These are phyloP conservation scores for Mycena leptocephala DNA, from an alignment of 768 basidiomycete genomes.

Conservation along the genomic window DNA sequence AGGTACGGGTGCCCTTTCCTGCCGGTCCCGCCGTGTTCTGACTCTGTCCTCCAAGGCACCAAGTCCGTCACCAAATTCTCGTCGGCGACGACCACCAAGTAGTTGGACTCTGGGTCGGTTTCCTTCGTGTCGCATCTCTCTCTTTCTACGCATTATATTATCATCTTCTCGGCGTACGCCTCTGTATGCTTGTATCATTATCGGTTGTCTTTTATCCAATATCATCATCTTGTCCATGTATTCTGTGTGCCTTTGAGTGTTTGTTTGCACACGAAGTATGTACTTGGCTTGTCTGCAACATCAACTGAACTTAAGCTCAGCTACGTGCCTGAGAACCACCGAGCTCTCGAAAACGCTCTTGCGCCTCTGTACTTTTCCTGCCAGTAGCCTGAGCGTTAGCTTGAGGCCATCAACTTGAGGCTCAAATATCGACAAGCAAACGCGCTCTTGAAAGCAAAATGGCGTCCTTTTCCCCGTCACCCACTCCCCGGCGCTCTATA, in stretches of 20 bases:
- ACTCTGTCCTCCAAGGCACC: conserved; percentile 17
- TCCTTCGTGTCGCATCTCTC: background rate
- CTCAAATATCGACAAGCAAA: conserved; percentile 21
- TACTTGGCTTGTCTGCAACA: background rate
- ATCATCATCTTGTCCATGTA: conserved; percentile 32
- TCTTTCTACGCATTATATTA: conserved; percentile 31
- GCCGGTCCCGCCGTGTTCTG: background rate
- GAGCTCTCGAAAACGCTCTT: background rate
- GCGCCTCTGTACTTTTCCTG: background rate
- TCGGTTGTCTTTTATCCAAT: conserved; percentile 14
- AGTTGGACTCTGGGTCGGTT: conserved; percentile 3
- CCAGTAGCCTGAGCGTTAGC: too few relatives aligned
- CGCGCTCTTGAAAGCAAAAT: conserved; percentile 49
- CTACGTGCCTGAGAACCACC: too few relatives aligned
- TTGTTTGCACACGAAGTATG: background rate
- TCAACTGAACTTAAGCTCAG: background rate
- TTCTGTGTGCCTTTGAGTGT: background rate
- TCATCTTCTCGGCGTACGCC: conserved; percentile 20
- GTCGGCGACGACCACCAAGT: conserved; percentile 58
- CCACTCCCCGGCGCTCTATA: conserved; percentile 71
- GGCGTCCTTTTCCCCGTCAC: conserved; percentile 76
- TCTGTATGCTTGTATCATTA: conserved; percentile 33
- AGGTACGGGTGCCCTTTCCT: conserved; percentile 62
- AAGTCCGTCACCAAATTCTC: conserved; percentile 62
- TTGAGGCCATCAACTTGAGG: background rate